Percentiles rank a stretch among this genome's conserved stretches.
Evolutionary conservation across 2,329 filamentous ascomycete species (phyloP).

Genomic region (Aspergillus amoenus): DNA sequence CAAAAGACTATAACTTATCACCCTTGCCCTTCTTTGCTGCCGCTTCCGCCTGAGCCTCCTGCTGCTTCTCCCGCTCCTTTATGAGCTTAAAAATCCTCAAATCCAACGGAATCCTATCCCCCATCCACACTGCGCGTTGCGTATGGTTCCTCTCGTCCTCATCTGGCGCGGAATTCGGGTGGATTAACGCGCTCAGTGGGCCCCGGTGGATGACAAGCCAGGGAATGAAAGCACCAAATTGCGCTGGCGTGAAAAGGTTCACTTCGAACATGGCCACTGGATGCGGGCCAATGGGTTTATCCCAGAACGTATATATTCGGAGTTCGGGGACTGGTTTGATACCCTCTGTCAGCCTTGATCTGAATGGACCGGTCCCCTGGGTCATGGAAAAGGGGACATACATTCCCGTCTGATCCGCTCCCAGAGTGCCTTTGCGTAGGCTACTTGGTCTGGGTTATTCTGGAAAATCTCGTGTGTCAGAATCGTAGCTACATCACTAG

Average conservation of each 20-base stretch:
- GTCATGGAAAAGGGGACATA: slow-evolving; percentile 39
- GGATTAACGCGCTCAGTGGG: slow-evolving; percentile 73
- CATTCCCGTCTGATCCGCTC: slow-evolving; percentile 78
- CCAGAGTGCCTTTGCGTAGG: slow-evolving; percentile 71
- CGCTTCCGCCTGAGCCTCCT: slow-evolving; percentile 7
- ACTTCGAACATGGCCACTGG: slow-evolving; percentile 90
- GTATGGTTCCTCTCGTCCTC: slow-evolving; percentile 56
- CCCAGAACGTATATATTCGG: slow-evolving; percentile 76
- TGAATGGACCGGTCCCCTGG: not conserved
- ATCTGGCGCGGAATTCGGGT: slow-evolving; percentile 67
- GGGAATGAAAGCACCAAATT: slow-evolving; percentile 85
- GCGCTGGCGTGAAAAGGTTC: slow-evolving; percentile 77
- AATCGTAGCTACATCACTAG: not conserved
- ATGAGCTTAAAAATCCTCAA: slow-evolving; percentile 37
- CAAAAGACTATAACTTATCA: not conserved
- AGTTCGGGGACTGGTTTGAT: slow-evolving; percentile 67
- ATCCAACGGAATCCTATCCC: slow-evolving; percentile 47
- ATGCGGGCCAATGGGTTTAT: slow-evolving; percentile 77
- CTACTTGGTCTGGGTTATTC: slow-evolving; percentile 59
- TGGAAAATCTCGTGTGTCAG: slow-evolving; percentile 25
- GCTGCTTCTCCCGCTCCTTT: slow-evolving; percentile 24
- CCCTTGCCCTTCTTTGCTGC: not conserved
- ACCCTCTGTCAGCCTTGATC: too few species aligned
- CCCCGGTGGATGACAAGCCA: slow-evolving; percentile 84
- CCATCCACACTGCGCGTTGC: slow-evolving; percentile 46